A percentile compares a stretch with the other conserved stretches of the same genome.
Conservation (phyloP, 2,329 filamentous ascomycete genomes). For the Conoideocrella luteorostrata region DNA sequence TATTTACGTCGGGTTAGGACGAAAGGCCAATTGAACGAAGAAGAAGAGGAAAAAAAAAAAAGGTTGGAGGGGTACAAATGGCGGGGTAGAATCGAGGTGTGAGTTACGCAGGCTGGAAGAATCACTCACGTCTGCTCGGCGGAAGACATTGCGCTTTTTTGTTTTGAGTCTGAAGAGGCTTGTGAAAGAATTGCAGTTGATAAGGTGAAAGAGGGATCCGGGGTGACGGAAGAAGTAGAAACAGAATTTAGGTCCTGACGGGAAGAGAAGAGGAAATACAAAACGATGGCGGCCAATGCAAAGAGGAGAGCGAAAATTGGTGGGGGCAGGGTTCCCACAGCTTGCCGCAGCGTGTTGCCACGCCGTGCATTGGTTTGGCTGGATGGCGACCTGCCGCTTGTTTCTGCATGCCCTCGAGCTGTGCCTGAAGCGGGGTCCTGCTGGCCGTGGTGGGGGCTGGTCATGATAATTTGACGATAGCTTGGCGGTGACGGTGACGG, state of each 20-base stretch:
- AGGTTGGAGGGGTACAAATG: constrained; percentile 19
- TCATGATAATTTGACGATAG: no score
- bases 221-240: constrained; percentile 21
- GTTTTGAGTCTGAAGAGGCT: constrained; percentile 19
- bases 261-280: constrained; percentile 15
- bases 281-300: constrained; percentile 29
- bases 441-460: constrained; percentile 8
- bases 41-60: constrained; percentile 6
- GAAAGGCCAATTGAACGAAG: not conserved
- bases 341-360: constrained; percentile 21
- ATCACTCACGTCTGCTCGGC: constrained; percentile 76
- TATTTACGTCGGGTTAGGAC: constrained; percentile 35
- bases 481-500: no score
- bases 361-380: not conserved
- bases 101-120: not conserved
- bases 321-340: constrained; percentile 35
- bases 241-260: constrained; percentile 13
- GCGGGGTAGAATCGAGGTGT: constrained; percentile 23
- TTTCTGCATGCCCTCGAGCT: not conserved
- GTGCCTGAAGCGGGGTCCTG: constrained; percentile 9
- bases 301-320: constrained; percentile 35
- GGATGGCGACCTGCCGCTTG: not conserved
- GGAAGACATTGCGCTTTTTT: constrained; percentile 56
- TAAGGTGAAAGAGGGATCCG: constrained; percentile 20
- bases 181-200: constrained; percentile 17